Conservation (phyloP, 2,329 filamentous ascomycete species). For the Delphinella strobiligena region DNA sequence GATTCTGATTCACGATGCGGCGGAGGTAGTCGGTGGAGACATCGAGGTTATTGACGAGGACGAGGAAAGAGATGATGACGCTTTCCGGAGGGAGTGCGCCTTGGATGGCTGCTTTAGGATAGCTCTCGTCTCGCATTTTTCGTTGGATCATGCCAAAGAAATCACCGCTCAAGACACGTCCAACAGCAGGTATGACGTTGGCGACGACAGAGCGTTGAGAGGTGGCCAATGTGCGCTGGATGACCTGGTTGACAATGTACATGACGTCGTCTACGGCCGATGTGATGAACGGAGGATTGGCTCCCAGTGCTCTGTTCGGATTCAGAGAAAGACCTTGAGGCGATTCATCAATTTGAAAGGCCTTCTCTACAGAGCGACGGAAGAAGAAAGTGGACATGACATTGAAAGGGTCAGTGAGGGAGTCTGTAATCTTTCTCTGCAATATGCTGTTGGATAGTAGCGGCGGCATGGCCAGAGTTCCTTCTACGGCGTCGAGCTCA, state of each 20-base stretch:
- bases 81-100: slow-evolving; percentile 79
- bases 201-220: slow-evolving; percentile 68
- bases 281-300: slow-evolving; percentile 80
- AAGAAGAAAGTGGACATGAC: slow-evolving; percentile 94
- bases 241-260: slow-evolving; percentile 92
- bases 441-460: slow-evolving; percentile 72
- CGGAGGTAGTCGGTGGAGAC: slow-evolving; percentile 81
- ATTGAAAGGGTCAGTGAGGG: slow-evolving; percentile 73
- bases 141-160: slow-evolving; percentile 96
- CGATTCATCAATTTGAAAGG: slow-evolving; percentile 89
- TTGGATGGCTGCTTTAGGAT: slow-evolving; percentile 67
- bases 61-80: slow-evolving; percentile 76
- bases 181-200: slow-evolving; percentile 65
- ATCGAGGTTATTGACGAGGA: slow-evolving; percentile 92
- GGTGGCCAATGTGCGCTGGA: slow-evolving; percentile 77
- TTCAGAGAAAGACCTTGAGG: slow-evolving; percentile 70
- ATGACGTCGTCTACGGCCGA: slow-evolving; percentile 96
- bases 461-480: slow-evolving; percentile 51
- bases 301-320: slow-evolving; percentile 56
- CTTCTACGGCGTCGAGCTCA: slow-evolving; percentile 1
- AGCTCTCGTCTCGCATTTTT: slow-evolving; percentile 94
- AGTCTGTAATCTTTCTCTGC: slow-evolving; percentile 61
- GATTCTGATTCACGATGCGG: slow-evolving; percentile 64
- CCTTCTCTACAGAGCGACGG: slow-evolving; percentile 88
- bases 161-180: slow-evolving; percentile 71